Conservation (phyloP, 495 filamentous ascomycete genomes). For the Lasiosphaeria ovina region DNA sequence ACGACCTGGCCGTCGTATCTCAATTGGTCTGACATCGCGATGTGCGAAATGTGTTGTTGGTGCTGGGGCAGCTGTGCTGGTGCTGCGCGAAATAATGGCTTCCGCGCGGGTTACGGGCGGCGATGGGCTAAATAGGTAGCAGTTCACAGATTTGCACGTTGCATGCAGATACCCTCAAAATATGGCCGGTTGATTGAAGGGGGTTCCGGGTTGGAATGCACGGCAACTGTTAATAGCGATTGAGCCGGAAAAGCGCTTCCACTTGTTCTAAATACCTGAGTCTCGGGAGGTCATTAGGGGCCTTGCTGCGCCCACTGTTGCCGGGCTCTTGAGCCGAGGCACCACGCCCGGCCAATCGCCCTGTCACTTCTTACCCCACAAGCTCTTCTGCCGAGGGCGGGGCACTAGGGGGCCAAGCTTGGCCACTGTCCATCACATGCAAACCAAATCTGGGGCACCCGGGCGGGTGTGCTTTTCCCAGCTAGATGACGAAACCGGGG, state of each 20-base stretch:
- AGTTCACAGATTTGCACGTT: background rate
- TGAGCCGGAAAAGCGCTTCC: constrained; percentile 1
- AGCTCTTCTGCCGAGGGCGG: constrained; percentile 9
- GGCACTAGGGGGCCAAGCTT: background rate
- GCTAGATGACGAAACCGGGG: no score
- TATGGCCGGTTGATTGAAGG: background rate
- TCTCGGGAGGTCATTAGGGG: background rate
- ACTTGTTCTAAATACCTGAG: background rate
- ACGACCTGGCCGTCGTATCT: constrained; percentile 95
- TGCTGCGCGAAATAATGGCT: background rate
- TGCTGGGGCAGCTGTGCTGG: constrained; percentile 16
- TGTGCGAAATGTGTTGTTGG: constrained; percentile 28
- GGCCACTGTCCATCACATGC: constrained; percentile 3
- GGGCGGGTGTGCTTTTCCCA: constrained; percentile 1
- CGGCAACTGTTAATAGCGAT: background rate
- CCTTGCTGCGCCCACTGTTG: background rate
- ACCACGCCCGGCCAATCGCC: constrained; percentile 4
- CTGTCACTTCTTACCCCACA: background rate
- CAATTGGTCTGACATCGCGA: constrained; percentile 67
- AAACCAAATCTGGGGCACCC: background rate
- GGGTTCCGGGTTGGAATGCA: constrained; percentile 2
- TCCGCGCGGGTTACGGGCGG: background rate
- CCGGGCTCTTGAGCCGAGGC: constrained; percentile 10
- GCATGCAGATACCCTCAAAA: background rate
- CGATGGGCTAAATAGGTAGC: background rate